Evolutionary conservation across 2,329 filamentous ascomycete species (phyloP), one percentile per base, ranked within the genome.

Genomic region (Fusarium phyllophilum): DNA sequence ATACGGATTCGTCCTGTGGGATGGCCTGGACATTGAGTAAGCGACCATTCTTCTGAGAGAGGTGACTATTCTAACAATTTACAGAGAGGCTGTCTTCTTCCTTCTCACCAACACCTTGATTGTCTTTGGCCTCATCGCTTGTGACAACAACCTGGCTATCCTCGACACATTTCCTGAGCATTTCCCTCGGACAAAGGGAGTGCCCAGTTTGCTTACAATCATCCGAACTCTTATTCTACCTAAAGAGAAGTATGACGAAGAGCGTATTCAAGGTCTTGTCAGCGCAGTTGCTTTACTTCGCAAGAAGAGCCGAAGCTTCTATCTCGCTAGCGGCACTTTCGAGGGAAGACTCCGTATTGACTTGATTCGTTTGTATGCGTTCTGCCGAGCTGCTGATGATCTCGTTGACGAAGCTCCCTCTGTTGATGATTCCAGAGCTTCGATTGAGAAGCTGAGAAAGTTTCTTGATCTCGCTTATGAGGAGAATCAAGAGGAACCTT

Each of bases 341-440:
- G 86, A 89, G 44, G 92, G 92, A 4, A 87, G 90, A 31, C 83
- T 94, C 13, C 87, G 92, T 10, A 90, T 92, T 36, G 92, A 94
- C 73, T 79, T 94, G 18, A 86, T 93, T 33, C 81, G 93, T 4
- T 82, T 94, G 8, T 94, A 94, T 78, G 92, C 91, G 0, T 94
- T 93, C 78, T 94, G 92, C 75, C 87, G 92, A 17, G 88, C 93
- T 15, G 91, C 91, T 3, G 93, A 94, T 78, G 92, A 94, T 75
- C 84, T 94, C 9, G 88, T 94, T 14, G 92, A 94, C 74, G 88
- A 93, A 67, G 88, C 92, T 1, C 75, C 82, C 3, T 85, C 84
- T 4, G 78, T 83, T 2, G 77, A 83, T 1, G 88, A 91, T 73
- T 90, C 91, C 11, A 81, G 82, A 33, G 75, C 82, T 14, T 93